Evolutionary conservation across 164 flowering plant genomes (phyloP), one percentile per base, ranked within the genome.

Genomic region (Vitis vinifera): DNA sequence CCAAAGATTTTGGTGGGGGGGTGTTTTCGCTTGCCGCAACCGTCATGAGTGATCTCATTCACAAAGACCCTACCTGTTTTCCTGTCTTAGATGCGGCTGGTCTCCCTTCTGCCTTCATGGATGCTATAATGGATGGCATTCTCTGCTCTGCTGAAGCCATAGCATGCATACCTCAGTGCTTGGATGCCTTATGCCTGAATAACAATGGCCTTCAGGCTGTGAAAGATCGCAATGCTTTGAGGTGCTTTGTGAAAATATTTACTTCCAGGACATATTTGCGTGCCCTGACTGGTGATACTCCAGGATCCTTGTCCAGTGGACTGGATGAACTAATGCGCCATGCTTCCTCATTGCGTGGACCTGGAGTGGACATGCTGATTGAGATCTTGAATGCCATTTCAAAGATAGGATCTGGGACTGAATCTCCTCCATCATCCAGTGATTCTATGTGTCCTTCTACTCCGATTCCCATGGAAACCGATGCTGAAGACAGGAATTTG

Each of bases 1-100:
- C 96, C 44, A 94, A 89, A 77, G 94, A 92, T 78, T 92, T 91
- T 86, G 98, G 97, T 77, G 98, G 98, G 71, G 96, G 96, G 8
- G 94, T 94, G 31, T 94, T 91, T 77, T 88, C 97, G 51, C 92
- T 90, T 75, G 97, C 97, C 37, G 98, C 97, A 11, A 88, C 92
- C 65, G 92, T 90, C 13, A 94, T 94, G 98, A 90, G 96, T 77
- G 98, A 94, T 81, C 82, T 94, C 57, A 94, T 94, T 74, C 98
- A 91, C 78, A 88, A 91, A 69, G 96, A 94, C 76, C 98, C 96
- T 55, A 90, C 97, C 2, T 89, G 93, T 73, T 94, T 81, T 82
- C 74, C 89, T 71, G 80, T 87, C 47, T 79, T 94, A 72, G 93
- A 94, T 78, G 87, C 85, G 15, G 93, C 94, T 64, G 94, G 86